These are phyloP conservation scores for Trypanosomatidae sp. DNA, from an alignment of 208 protist species.

Conservation along the genomic window DNA sequence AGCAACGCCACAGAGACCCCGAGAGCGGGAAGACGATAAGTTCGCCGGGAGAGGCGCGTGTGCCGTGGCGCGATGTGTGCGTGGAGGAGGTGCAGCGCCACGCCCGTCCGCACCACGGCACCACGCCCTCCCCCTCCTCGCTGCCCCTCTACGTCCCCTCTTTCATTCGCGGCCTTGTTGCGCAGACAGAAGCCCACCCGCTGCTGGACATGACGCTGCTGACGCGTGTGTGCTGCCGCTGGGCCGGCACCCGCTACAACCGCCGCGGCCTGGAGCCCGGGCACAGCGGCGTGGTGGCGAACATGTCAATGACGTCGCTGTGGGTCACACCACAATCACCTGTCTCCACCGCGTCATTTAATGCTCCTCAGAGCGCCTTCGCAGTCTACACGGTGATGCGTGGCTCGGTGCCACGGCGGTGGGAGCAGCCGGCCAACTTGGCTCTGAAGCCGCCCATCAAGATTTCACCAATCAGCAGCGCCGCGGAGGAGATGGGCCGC, in stretches of 20 bases:
- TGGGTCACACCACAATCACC: conserved; percentile 44
- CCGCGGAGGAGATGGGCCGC: conserved; percentile 32
- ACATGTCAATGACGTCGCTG: conserved; percentile 69
- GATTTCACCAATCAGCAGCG: conserved; percentile 37
- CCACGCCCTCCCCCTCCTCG: no score
- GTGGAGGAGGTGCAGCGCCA: conserved; percentile 25
- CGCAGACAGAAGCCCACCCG: conserved; percentile 12
- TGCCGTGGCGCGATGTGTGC: conserved; percentile 24
- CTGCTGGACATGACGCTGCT: conserved; percentile 39
- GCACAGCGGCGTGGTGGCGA: conserved; percentile 69
- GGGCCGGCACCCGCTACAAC: conserved; percentile 86
- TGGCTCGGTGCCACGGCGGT: conserved; percentile 75
- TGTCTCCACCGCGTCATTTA: neutral
- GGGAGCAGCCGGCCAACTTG: conserved; percentile 83
- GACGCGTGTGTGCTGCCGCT: conserved; percentile 69
- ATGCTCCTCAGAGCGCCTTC: conserved; percentile 15
- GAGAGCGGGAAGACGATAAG: no score
- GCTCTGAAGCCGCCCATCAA: conserved; percentile 62
- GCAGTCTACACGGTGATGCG: conserved; percentile 65
- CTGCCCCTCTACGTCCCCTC: conserved; percentile 42
- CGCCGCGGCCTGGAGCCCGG: conserved; percentile 71
- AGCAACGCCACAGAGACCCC: no score
- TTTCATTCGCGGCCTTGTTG: conserved; percentile 68
- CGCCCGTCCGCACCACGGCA: no score
- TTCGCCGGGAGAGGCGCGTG: no score